Conservation (phyloP, 495 filamentous ascomycete species). For the Xylaria acuta region DNA sequence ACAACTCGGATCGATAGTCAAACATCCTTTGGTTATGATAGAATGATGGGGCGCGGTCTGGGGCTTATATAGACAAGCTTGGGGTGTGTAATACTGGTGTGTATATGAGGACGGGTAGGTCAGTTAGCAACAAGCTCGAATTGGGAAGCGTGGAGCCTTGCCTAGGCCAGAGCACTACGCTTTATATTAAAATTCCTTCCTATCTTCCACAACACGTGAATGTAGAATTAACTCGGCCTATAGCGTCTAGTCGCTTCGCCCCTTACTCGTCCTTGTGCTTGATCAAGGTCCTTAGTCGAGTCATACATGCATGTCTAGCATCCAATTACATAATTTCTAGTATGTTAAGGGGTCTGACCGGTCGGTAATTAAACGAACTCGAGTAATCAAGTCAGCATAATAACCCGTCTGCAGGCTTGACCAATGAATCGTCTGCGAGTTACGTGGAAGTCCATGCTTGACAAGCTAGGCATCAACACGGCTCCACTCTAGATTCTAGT, state of each 20-base stretch:
- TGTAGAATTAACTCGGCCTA: neutral
- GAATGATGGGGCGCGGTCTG: neutral
- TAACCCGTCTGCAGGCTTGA: neutral
- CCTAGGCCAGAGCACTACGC: too few species aligned
- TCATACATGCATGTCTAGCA: neutral
- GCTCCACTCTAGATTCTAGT: neutral
- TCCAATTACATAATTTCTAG: neutral
- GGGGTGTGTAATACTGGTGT: neutral
- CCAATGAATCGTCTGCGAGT: neutral
- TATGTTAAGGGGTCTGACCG: neutral
- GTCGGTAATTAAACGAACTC: neutral
- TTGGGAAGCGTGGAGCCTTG: neutral
- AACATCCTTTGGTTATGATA: neutral
- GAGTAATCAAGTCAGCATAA: neutral
- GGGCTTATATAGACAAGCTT: neutral
- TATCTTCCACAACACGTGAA: neutral
- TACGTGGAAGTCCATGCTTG: constrained; percentile 11
- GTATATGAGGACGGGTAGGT: neutral
- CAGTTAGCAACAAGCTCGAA: neutral
- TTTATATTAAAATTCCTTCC: neutral
- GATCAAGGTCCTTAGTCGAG: neutral
- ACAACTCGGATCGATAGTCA: neutral
- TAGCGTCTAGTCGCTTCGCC: neutral
- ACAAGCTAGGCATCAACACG: neutral
- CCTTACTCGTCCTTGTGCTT: neutral